Evolutionary conservation across 2,329 filamentous ascomycete species (phyloP), one percentile per base, ranked within the genome.

Genomic region (Clathrospora elynae): DNA sequence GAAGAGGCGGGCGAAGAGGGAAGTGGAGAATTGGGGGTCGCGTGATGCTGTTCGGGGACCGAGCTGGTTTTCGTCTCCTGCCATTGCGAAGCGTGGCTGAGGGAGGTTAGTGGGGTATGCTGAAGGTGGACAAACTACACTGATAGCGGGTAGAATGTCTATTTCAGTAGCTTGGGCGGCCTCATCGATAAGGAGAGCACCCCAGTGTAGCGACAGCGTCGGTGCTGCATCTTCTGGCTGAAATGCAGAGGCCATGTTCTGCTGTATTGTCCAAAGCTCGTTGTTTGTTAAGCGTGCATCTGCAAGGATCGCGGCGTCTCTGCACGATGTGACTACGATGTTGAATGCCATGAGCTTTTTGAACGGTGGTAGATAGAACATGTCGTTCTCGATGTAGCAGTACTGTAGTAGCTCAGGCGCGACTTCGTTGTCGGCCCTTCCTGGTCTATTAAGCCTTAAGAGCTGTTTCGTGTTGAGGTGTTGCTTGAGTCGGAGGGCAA

Each of bases 91-190:
- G 26, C 68, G 63, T 5, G 73, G 73, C 32, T 63, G 56, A 1
- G 29, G 46, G 11, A 48, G 44, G 32, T 44, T 24, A 14, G 46
- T 39, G 13, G 59, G 53, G 23, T 61, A 62, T 6, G 33, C 12
- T 2, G 46, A 34, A 5, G 72, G 72, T 18, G 71, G 71, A 14
- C 62, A 62, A 6, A 75, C 54, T 19, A 75, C 67, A 24, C 61
- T 67, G 12, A 76, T 53, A 16, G 73, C 71, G 11, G 74, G 64
- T 9, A 72, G 53, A 17, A 70, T 57, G 28, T 74, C 71, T 2
- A 73, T 59, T 50, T 76, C 73, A 4, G 69, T 74, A 2, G 72
- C 72, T 56, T 76, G 74, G 5, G 72, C 73, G 10, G 73, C 74
- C 60, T 76, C 74, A 48, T 76, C 74, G 22, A 76, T 59, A 8